Percentiles rank a stretch among this genome's conserved stretches.
phyloP scores from a whole-genome alignment of 129 eudicot species.

The Tagetes erecta region DNA sequence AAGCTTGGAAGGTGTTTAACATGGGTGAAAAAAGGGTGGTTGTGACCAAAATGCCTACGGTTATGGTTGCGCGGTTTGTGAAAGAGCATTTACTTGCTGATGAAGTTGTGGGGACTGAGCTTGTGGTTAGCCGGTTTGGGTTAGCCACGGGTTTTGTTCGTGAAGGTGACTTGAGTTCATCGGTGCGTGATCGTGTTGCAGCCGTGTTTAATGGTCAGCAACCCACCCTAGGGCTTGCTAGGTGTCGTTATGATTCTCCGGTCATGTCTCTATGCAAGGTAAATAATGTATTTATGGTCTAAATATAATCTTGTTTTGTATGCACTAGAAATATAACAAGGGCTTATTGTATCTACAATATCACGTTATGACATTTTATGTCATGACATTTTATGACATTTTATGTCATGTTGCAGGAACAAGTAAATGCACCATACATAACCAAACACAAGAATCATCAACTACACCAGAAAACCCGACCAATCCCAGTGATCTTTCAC shows the following conservation, averaged over 20 bases:
- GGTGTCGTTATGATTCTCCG: conserved; percentile 33
- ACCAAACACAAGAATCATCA: conserved; percentile 28
- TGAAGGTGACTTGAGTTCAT: conserved; percentile 29
- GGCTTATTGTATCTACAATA: too few species aligned
- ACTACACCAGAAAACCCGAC: conserved; percentile 46
- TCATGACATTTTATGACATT: conserved; percentile 8
- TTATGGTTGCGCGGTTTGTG: conserved; percentile 84
- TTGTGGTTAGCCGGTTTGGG: conserved; percentile 72
- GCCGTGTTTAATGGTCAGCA: conserved; percentile 41
- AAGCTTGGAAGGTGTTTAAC: conserved; percentile 76
- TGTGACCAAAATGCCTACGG: conserved; percentile 75
- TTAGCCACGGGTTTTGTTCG: conserved; percentile 69
- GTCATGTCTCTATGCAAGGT: conserved; percentile 73
- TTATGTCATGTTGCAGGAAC: conserved; percentile 45
- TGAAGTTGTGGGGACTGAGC: conserved; percentile 79
- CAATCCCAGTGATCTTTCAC: conserved; percentile 88
- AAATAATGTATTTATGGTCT: neutral
- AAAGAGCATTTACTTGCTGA: conserved; percentile 86
- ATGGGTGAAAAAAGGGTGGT: conserved; percentile 61
- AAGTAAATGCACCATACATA: conserved; percentile 54
- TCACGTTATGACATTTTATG: neutral
- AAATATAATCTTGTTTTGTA: too few species aligned
- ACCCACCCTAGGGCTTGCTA: conserved; percentile 67
- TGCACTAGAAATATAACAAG: too few species aligned
- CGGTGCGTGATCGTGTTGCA: conserved; percentile 38